Evolutionary conservation across 441 rosid species (phyloP).

Genomic region (Erodium moschatum): DNA sequence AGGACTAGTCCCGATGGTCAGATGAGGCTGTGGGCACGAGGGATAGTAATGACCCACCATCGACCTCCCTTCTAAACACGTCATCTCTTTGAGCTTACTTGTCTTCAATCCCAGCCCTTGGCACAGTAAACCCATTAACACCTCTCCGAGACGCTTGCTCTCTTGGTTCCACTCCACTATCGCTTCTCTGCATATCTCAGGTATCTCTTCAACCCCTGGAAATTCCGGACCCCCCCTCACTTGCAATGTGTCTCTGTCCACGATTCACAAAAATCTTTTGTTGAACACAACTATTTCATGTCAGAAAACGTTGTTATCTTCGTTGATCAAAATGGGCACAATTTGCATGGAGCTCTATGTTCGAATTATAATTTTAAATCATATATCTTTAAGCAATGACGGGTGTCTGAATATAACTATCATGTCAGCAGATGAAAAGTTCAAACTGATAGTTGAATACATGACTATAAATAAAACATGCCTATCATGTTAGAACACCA

Average conservation of each 20-base stretch:
- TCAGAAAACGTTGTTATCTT: no score
- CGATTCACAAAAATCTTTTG: neutral
- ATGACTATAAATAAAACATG: no score
- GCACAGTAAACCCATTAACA: slow-evolving; percentile 26
- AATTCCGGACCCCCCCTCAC: slow-evolving; percentile 21
- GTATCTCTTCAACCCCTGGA: slow-evolving; percentile 12
- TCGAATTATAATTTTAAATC: no score
- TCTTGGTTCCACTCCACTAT: slow-evolving; percentile 18
- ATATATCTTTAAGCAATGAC: no score
- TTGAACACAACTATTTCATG: no score
- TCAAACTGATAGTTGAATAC: no score
- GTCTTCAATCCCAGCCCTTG: slow-evolving; percentile 19
- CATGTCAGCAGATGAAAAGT: no score
- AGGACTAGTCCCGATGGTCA: neutral
- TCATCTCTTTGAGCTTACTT: neutral
- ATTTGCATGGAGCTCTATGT: no score
- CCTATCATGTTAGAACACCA: no score
- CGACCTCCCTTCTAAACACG: neutral
- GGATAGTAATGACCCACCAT: slow-evolving; percentile 25
- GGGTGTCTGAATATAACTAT: no score
- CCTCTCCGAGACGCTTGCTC: slow-evolving; percentile 21
- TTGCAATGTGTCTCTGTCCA: slow-evolving; percentile 19
- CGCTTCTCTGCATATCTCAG: neutral
- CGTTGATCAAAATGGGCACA: no score
- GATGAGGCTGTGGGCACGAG: slow-evolving; percentile 27